These are phyloP conservation scores for Trichoderma cornu-damae DNA, from an alignment of 2,329 filamentous ascomycete genomes.

Conservation along the genomic window DNA sequence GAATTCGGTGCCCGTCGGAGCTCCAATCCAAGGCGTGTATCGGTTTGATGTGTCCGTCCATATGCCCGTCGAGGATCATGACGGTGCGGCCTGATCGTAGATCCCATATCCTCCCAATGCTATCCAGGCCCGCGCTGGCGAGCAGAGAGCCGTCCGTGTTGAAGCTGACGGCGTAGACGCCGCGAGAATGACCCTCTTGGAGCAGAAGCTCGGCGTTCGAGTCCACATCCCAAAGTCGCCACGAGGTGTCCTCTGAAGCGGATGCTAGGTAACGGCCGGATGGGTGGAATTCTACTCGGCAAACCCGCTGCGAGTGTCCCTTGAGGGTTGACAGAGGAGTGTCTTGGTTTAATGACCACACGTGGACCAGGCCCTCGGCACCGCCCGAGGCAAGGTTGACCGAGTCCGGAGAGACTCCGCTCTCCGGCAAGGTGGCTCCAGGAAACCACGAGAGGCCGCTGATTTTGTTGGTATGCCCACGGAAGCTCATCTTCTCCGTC, in stretches of 20 bases:
- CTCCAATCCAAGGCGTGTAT: constrained; percentile 94
- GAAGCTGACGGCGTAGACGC: constrained; percentile 86
- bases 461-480: constrained; percentile 83
- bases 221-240: constrained; percentile 92
- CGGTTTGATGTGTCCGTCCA: constrained; percentile 77
- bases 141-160: constrained; percentile 86
- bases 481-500: constrained; percentile 66
- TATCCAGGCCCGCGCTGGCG: constrained; percentile 89
- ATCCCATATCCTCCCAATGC: constrained; percentile 94
- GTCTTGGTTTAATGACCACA: constrained; percentile 86
- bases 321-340: constrained; percentile 76
- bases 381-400: constrained; percentile 89
- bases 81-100: constrained; percentile 85
- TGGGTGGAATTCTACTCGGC: constrained; percentile 89
- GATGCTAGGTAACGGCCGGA: constrained; percentile 86
- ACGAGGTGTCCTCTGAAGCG: constrained; percentile 92
- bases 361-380: constrained; percentile 77
- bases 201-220: constrained; percentile 77
- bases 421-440: constrained; percentile 66
- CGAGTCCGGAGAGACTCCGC: constrained; percentile 63
- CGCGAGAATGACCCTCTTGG: constrained; percentile 91
- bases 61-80: constrained; percentile 88
- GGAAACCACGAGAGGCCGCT: constrained; percentile 90
- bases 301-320: constrained; percentile 83
- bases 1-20: constrained; percentile 80